phyloP scores from a whole-genome alignment of 1,284 basidiomycete species.

The Pseudozyma sp. region DNA sequence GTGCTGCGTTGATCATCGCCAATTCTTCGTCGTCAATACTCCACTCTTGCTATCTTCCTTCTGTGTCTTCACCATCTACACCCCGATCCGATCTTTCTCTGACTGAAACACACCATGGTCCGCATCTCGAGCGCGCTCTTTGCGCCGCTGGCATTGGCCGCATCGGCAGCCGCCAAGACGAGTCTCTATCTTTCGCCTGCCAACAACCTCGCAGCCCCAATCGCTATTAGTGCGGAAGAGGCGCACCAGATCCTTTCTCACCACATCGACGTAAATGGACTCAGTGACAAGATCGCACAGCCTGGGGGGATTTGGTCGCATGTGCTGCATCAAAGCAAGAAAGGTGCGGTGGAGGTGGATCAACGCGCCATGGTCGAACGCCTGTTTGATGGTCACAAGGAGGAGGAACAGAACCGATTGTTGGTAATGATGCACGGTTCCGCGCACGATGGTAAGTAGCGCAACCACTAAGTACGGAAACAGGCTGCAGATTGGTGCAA shows the following conservation, averaged over 20 bases:
- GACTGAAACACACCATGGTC: constrained; percentile 40
- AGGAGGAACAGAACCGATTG: constrained; percentile 39
- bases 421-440: constrained; percentile 48
- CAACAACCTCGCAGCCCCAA: constrained; percentile 20
- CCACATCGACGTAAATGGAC: constrained; percentile 21
- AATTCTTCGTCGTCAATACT: background rate
- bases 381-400: constrained; percentile 39
- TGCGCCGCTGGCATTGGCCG: constrained; percentile 24
- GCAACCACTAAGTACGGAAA: no score
- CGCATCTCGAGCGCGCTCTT: constrained; percentile 19
- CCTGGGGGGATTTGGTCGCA: constrained; percentile 37
- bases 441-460: constrained; percentile 32
- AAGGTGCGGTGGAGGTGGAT: constrained; percentile 20
- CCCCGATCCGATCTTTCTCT: no score
- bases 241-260: constrained; percentile 42
- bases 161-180: constrained; percentile 33
- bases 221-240: constrained; percentile 35
- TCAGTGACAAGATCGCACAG: background rate
- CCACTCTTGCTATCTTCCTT: background rate
- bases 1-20: constrained; percentile 11
- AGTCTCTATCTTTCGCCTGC: constrained; percentile 48
- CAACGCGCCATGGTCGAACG: constrained; percentile 35
- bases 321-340: constrained; percentile 13
- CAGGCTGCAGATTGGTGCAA: no score
- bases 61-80: background rate